Evolutionary conservation across 139 green algal species (phyloP), one percentile per base, ranked within the genome.

Genomic region (Chlorella sorokiniana): DNA sequence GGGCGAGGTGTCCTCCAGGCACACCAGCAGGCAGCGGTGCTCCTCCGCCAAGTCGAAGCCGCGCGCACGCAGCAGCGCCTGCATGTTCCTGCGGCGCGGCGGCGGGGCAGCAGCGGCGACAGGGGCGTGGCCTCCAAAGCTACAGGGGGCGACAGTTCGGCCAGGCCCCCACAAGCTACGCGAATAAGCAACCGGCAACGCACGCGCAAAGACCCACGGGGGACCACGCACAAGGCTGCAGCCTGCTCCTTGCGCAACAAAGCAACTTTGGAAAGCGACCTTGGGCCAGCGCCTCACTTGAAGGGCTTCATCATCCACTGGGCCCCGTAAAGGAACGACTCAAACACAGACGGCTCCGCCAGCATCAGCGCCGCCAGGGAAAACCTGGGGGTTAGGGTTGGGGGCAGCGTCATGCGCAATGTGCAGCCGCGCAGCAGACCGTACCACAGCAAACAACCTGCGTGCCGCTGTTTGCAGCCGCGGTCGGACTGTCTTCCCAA

Each of bases 221-320:
- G n/a, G n/a, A n/a, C n/a, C n/a, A n/a, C n/a, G n/a, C n/a, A n/a
- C n/a, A n/a, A n/a, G n/a, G n/a, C n/a, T n/a, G n/a, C n/a, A n/a
- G n/a, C n/a, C n/a, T n/a, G n/a, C n/a, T n/a, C n/a, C n/a, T n/a
- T n/a, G n/a, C n/a, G n/a, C n/a, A n/a, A n/a, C n/a, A n/a, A n/a
- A n/a, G n/a, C n/a, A n/a, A n/a, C n/a, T n/a, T n/a, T n/a, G n/a
- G n/a, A n/a, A n/a, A n/a, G n/a, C n/a, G 9, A 4, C 22, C 52
- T n/a, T 23, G 27, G 3, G 52, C 22, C 52, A 61, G 52, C 52
- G 5, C 69, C 71, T 78, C 48, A 78, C 61, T 78, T 84, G 64
- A 87, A 84, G n/a, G 76, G 76, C 25, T 37, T 31, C 25, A 81
- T 73, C 83, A 87, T 84, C 83, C 83, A 87, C 54, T 84, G 78